These are phyloP conservation scores for Cladosporium colombiae DNA, from an alignment of 2,329 filamentous ascomycete species.

Conservation along the genomic window DNA sequence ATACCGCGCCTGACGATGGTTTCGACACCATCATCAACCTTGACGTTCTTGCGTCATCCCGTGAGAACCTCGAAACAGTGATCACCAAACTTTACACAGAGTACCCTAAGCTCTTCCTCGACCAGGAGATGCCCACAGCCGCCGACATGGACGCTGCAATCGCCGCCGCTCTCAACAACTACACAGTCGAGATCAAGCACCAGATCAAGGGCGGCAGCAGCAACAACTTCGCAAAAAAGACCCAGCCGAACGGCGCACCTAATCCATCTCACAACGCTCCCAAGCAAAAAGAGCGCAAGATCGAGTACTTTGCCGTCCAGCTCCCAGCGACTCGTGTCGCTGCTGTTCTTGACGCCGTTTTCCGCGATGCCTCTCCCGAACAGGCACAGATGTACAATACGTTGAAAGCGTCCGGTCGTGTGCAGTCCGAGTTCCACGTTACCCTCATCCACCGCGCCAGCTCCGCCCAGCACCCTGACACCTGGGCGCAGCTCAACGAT, in stretches of 20 bases:
- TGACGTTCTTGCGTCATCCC: slow-evolving; percentile 73
- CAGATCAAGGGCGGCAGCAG: slow-evolving; percentile 62
- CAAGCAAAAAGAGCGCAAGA: slow-evolving; percentile 52
- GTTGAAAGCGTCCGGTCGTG: slow-evolving; percentile 69
- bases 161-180: slow-evolving; percentile 70
- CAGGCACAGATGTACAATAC: slow-evolving; percentile 71
- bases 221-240: slow-evolving; percentile 34
- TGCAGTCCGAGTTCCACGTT: slow-evolving; percentile 88
- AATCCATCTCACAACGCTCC: slow-evolving; percentile 16
- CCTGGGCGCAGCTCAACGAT: slow-evolving; percentile 75
- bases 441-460: slow-evolving; percentile 83
- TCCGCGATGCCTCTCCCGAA: slow-evolving; percentile 58
- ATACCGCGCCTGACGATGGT: slow-evolving; percentile 69
- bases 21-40: slow-evolving; percentile 88
- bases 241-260: slow-evolving; percentile 37
- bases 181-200: slow-evolving; percentile 74
- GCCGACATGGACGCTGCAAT: slow-evolving; percentile 81
- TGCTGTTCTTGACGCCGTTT: slow-evolving; percentile 67
- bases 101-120: slow-evolving; percentile 74
- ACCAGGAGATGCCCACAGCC: slow-evolving; percentile 62
- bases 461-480: slow-evolving; percentile 60
- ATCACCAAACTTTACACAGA: slow-evolving; percentile 69
- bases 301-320: slow-evolving; percentile 67
- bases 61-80: slow-evolving; percentile 80
- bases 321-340: slow-evolving; percentile 55